Base-by-base conservation (phyloP, 2,329 filamentous ascomycete genomes). In the Orbilia ellipsospora region DNA sequence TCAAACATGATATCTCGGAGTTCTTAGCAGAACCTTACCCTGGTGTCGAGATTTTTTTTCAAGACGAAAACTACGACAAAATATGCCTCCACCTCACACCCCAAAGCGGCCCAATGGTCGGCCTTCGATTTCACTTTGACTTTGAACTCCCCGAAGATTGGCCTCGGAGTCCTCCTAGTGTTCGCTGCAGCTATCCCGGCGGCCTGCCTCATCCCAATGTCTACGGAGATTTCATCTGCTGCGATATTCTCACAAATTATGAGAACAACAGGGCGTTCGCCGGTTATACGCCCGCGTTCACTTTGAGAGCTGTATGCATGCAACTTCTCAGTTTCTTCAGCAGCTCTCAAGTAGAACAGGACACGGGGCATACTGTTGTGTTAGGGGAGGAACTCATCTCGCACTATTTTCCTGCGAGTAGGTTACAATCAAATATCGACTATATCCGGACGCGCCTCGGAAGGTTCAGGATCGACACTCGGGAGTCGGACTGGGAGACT, bases 251-350 rank as follows among this genome's bases (percentile, higher is more conserved):
- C 6, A 57, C 6, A n/a, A 40, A 40, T 10, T 6, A 57, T 18
- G 54, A 36, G 5, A 16, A 16, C 8, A 36, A 15, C 15, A 36
- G 10, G 20, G 54, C 5, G n/a, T 57, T 12, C 28, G 31, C 26
- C n/a, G 54, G 54, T 4, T 57, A 57, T 16, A 57, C 54, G 4
- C 54, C 54, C 4, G 54, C 54, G 3, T 57, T 36, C 16, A 57
- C 54, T 16, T 42, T 57, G 15, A 36, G 28, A 18, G 54, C 54
- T 36, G 4, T 57, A 28, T 36, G 54, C 16, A 36, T 57, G 28
- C 54, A 57, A 57, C 16, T 57, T 3, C 28, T 57, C 4, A 57
- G 54, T n/a, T 57, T 57, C 16, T 57, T 57, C 28, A 57, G 54
- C 16, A 57, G 54, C 28, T 8, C 54, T 10, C 6, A 57, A 40